Evolutionary conservation across 805 yeast species (phyloP), one percentile per base, ranked within the genome.

Genomic region (Candida sithepensis): DNA sequence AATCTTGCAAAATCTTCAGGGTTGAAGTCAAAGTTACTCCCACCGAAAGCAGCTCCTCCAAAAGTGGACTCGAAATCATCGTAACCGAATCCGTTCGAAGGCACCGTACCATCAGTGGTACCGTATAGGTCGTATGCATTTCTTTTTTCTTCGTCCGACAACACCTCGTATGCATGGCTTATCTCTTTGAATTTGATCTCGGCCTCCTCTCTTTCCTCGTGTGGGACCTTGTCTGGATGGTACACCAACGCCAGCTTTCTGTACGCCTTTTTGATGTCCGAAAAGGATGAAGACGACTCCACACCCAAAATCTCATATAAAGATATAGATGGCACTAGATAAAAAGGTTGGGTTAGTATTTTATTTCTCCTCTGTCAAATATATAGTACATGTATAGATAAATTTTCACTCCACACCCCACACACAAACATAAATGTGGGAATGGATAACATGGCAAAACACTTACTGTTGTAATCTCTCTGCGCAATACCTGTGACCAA

Each of bases 201-300:
- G 3, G 96, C 86, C 18, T 71, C 78, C 14, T 74, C 84, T 49
- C 94, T 72, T 42, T 68, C 66, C 20, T 80, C 81, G 9, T 78
- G 80, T 0, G 79, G 63, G 1, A 81, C 94, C 61, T 94, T 92
- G 65, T 92, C 98, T 0, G 98, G 98, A 66, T 92, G 98, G 58
- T 83, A 79, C 50, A 73, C 71, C 36, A 92, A 73, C 10, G 98
- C 98, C 42, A 89, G 74, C 56, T 82, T 85, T 54, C 95, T 77
- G 67, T 88, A 92, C 0, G 97, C 96, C 64, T 79, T 82, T 57
- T 84, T 84, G 62, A 92, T 88, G 53, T 91, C 97, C 1, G 68
- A 69, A 28, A 78, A 67, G 1, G 88, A 68, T 0, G 97, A 94
- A 9, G 79, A 72, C 2, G 73, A 63, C 6, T 77, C 79, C 4